phyloP scores from a whole-genome alignment of 73 alveolate genomes.

The Durusdinium trenchii region DNA sequence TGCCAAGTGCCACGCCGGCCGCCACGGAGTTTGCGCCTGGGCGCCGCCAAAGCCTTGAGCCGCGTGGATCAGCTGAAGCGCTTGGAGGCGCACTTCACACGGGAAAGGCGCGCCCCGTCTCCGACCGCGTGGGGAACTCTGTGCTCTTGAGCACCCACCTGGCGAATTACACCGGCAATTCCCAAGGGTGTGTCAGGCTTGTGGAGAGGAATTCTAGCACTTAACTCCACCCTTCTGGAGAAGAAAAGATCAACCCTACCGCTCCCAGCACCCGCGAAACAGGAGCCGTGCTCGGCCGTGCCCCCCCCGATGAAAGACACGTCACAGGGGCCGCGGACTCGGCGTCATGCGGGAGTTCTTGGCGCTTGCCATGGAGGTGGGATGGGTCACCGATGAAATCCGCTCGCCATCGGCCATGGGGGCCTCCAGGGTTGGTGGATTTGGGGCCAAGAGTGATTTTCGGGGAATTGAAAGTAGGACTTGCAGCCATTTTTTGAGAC shows the following conservation, averaged over 20 bases:
- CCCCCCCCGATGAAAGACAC: no score
- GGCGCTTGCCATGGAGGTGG: slow-evolving; percentile 31
- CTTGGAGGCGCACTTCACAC: slow-evolving; percentile 41
- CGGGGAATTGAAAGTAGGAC: no score
- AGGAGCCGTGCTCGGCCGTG: no score
- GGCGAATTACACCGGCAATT: not conserved
- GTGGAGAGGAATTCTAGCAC: no score
- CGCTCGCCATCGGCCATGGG: slow-evolving; percentile 14
- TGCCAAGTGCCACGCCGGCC: slow-evolving; percentile 56
- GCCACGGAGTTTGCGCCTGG: not conserved
- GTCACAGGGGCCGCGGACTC: slow-evolving; percentile 78
- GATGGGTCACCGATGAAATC: not conserved
- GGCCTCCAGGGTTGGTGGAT: not conserved
- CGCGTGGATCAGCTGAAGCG: not conserved
- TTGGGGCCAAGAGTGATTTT: not conserved
- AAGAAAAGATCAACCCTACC: no score
- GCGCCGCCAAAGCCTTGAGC: not conserved
- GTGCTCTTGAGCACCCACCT: not conserved
- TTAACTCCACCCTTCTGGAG: no score
- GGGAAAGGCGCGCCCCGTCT: slow-evolving; percentile 51
- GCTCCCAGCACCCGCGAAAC: no score
- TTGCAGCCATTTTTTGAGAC: no score
- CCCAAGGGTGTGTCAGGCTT: not conserved
- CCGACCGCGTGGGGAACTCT: not conserved
- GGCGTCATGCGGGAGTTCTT: slow-evolving; percentile 84